Base-by-base conservation (phyloP, 2,329 filamentous ascomycete genomes). In the Cladosporium sp. region DNA sequence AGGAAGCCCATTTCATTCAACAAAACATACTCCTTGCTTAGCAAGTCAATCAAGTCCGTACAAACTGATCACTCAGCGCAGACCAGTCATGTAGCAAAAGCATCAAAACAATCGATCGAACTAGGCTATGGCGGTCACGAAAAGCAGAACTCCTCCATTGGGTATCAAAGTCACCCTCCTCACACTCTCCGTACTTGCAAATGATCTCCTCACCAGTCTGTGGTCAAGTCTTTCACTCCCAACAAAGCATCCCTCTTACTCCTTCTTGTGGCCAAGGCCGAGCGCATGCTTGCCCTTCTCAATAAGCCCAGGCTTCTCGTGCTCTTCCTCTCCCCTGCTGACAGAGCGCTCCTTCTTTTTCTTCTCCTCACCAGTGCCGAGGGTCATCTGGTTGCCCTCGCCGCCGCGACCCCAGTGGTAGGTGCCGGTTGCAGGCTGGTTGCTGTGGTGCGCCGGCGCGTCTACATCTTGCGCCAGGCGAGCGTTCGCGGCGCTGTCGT, bases 401-500 rank as follows among this genome's bases (percentile, higher is more conserved):
- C 88, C 88, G 32, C 88, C 88, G 34, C 88, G 83, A 36, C 88
- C 88, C 61, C 82, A 78, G 66, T 89, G 83, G 52, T 80, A 79
- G 22, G 77, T 77, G 37, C 77, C 78, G n/a, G 72, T 70, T 7
- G 37, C 15, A 62, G 81, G 82, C 38, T 74, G 68, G 55, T 82
- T 79, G 39, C 74, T 68, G 54, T 57, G 64, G 53, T 62, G 60
- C 2, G 57, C 58, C 8, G 62, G 60, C 5, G 82, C 80, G 53
- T 85, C 82, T 54, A 96, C 88, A 62, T 96, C 91, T 70, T 97
- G 92, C 37, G 84, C 84, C 49, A 82, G 77, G 56, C 91, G 85
- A 30, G 91, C 89, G 65, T 88, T 65, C 55, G 80, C 77, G 7
- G 82, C 78, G 56, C 73, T 82, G 82, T 92, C 85, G 54, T 82